Evolutionary conservation across 139 green algal species (phyloP), one percentile per base, ranked within the genome.

Genomic region (Chlamydomonas sp.): DNA sequence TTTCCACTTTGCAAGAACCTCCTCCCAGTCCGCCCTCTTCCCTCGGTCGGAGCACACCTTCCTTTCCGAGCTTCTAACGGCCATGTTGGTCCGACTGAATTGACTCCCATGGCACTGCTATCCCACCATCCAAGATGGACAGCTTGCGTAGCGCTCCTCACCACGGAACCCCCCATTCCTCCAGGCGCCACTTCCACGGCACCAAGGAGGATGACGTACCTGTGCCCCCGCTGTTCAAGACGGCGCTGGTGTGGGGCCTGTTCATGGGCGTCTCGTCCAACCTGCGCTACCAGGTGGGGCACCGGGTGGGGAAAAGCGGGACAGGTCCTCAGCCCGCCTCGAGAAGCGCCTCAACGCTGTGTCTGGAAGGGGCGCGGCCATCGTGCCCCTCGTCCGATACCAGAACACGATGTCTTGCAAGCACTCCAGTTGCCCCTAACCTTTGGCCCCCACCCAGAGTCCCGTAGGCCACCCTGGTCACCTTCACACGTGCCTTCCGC

Each of bases 201-300:
- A 86, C 83, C 18, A 93, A 84, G 64, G 95, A 98, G 86, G 72
- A 93, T n/a, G 94, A 97, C 62, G 94, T 98, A 66, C 90, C 93
- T 0, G 92, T 98, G 16, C 96, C 97, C 7, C 95, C 95, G 7
- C 79, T 98, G 71, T 75, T 96, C 59, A 91, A 92, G 78, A 98
- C 97, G 3, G 96, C 94, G 0, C 93, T 99, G 66, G 95, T 97
- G 75, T 99, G 97, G 97, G 97, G 95, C 68, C 83, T 98, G 49
- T 99, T 99, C 95, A 99, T 99, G 98, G 97, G 96, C 61, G 81
- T 97, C n/a, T 99, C 96, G 8, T 97, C 96, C 67, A 99, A 99
- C 93, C 79, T 95, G 8, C 93, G 97, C 18, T 99, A 99, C 91
- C 95, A 98, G 94, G 94, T 96, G 62, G 14, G 83, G 31, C 20